Conservation (phyloP, 208 protist species). For the Acanthamoeba healyi region DNA sequence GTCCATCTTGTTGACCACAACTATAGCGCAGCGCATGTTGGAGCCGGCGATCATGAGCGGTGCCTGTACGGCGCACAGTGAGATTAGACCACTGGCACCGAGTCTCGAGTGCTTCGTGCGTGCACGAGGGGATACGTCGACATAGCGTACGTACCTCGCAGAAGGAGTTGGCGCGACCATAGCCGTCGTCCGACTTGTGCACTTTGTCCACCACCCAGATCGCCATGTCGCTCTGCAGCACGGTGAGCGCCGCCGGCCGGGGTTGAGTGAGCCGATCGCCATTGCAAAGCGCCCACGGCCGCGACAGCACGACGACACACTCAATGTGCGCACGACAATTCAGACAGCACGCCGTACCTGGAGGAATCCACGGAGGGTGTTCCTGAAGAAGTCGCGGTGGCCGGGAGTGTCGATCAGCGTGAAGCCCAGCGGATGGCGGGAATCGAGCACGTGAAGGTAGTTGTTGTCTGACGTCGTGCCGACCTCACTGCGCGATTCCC, state of each 20-base stretch:
- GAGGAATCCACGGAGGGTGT: constrained; percentile 12
- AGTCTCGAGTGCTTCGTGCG: too few species aligned
- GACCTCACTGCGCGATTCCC: not conserved
- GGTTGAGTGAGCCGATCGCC: too few species aligned
- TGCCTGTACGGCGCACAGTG: not conserved
- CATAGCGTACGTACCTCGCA: not conserved
- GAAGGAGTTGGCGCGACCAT: not conserved
- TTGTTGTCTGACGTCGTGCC: constrained; percentile 40
- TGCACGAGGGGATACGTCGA: too few species aligned
- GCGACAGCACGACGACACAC: not conserved
- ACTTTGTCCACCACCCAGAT: constrained; percentile 4
- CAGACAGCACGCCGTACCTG: not conserved
- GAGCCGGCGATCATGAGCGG: not conserved
- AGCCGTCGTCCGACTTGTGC: not conserved
- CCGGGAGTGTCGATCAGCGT: constrained; percentile 14
- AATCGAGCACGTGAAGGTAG: constrained; percentile 12
- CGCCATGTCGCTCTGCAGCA: constrained; percentile 34
- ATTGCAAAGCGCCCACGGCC: not conserved
- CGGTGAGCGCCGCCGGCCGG: too few species aligned
- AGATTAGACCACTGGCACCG: too few species aligned
- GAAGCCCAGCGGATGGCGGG: not conserved
- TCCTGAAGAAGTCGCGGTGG: constrained; percentile 19
- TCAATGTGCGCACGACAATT: too few species aligned
- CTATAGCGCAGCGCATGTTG: not conserved
- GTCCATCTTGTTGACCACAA: constrained; percentile 54